phyloP scores from a whole-genome alignment of 2,329 filamentous ascomycete genomes.

The Stachybotrys chartarum region DNA sequence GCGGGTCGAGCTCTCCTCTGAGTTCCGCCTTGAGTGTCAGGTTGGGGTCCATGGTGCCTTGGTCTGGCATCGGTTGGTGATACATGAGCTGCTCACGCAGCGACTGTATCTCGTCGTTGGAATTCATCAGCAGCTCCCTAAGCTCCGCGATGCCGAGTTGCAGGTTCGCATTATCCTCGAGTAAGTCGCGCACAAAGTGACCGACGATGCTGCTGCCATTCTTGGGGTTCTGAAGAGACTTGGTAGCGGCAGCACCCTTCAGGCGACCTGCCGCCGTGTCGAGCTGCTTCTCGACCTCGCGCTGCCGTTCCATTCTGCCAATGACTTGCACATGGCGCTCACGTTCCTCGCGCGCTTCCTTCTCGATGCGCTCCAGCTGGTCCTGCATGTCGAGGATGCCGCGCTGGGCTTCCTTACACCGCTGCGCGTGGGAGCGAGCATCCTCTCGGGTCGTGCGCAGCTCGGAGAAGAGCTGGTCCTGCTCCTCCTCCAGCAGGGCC shows the following conservation, averaged over 20 bases:
- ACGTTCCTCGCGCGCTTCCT: constrained; percentile 71
- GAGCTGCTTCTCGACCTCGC: constrained; percentile 75
- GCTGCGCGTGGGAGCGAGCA: constrained; percentile 67
- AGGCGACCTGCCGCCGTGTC: constrained; percentile 71
- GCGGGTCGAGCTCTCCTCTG: constrained; percentile 29
- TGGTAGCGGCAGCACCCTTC: constrained; percentile 71
- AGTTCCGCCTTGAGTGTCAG: constrained; percentile 68
- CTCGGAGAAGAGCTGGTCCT: constrained; percentile 62
- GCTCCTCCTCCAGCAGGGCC: constrained; percentile 71
- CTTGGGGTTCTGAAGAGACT: constrained; percentile 53
- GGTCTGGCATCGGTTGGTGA: constrained; percentile 60
- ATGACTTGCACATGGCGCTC: constrained; percentile 77
- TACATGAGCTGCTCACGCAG: constrained; percentile 73
- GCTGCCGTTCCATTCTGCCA: constrained; percentile 74
- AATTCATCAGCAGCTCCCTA: constrained; percentile 80
- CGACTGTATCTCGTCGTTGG: constrained; percentile 88
- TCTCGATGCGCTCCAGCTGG: constrained; percentile 83
- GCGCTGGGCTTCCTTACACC: constrained; percentile 81
- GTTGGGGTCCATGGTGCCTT: constrained; percentile 29
- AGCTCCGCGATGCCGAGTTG: constrained; percentile 89
- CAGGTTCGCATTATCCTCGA: constrained; percentile 90
- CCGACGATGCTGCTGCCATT: constrained; percentile 69
- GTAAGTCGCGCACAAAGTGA: constrained; percentile 90
- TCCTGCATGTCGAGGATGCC: constrained; percentile 73
- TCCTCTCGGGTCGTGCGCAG: constrained; percentile 64